phyloP scores from a whole-genome alignment of 352 stramenopile species.

The Ophiocytium majus region DNA sequence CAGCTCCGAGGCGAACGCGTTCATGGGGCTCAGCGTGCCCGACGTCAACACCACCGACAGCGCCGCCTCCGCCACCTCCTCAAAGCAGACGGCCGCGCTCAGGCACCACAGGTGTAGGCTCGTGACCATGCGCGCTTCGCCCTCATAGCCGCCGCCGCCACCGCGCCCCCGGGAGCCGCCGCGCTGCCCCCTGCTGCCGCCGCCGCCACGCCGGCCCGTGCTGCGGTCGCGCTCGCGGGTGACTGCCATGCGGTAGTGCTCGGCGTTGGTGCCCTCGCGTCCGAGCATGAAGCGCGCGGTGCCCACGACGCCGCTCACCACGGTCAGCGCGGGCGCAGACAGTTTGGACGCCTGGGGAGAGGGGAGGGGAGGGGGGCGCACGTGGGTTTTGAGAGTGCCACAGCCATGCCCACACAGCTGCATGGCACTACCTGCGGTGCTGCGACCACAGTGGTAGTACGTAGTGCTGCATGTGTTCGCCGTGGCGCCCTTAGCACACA shows the following conservation, averaged over 20 bases:
- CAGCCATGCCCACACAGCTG: too few species aligned
- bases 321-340: background rate
- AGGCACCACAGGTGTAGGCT: constrained; percentile 50
- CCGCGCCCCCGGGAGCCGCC: constrained; percentile 12
- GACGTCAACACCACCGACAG: constrained; percentile 51
- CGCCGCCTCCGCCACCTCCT: constrained; percentile 44
- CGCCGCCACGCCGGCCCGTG: constrained; percentile 23
- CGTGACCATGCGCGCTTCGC: constrained; percentile 36
- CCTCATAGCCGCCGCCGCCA: background rate
- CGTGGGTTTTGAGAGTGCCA: too few species aligned
- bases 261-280: constrained; percentile 36
- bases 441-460: too few species aligned
- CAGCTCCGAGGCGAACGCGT: constrained; percentile 94
- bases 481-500: too few species aligned
- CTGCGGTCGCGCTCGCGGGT: constrained; percentile 37
- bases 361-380: too few species aligned
- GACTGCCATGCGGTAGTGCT: constrained; percentile 55
- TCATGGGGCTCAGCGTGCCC: constrained; percentile 92
- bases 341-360: background rate
- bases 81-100: constrained; percentile 47
- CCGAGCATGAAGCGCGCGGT: constrained; percentile 41
- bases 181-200: constrained; percentile 3
- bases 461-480: too few species aligned
- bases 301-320: constrained; percentile 37
- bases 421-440: too few species aligned